Conservation (phyloP, 768 basidiomycete genomes). For the Butyriboletus loyo region DNA sequence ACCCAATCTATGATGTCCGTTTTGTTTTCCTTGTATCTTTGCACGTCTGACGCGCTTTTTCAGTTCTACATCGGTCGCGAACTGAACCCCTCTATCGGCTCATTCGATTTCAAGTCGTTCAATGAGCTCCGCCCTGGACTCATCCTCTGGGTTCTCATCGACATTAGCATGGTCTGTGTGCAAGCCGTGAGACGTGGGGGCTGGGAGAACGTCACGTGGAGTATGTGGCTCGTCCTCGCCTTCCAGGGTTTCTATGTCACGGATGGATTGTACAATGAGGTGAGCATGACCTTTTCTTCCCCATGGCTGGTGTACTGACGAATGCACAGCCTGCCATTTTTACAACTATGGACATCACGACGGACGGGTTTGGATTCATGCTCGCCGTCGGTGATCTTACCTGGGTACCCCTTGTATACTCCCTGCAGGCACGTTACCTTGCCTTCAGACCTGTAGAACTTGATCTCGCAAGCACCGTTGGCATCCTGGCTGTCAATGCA, state of each 20-base stretch:
- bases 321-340: constrained; percentile 70
- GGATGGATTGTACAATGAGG: constrained; percentile 91
- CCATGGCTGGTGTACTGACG: background rate
- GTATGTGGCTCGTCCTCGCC: constrained; percentile 82
- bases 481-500: constrained; percentile 61
- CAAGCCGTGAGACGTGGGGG: constrained; percentile 81
- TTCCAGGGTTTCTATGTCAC: constrained; percentile 88
- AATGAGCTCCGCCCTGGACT: constrained; percentile 52
- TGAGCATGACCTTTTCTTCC: constrained; percentile 24
- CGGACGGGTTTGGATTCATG: constrained; percentile 99
- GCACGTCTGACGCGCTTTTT: background rate
- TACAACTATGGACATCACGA: constrained; percentile 96
- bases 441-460: constrained; percentile 86
- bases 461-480: constrained; percentile 50
- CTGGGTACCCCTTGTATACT: constrained; percentile 95
- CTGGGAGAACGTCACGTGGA: constrained; percentile 68
- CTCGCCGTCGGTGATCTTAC: constrained; percentile 86
- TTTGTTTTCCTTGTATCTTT: background rate
- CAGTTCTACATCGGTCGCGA: constrained; percentile 95
- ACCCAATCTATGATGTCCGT: constrained; percentile 85
- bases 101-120: constrained; percentile 69
- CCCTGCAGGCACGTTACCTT: constrained; percentile 90
- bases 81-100: constrained; percentile 83
- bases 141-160: constrained; percentile 87
- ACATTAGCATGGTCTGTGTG: constrained; percentile 88